Evolutionary conservation across 805 yeast genomes (phyloP).

Genomic region (Zygoascus ofunaensis): DNA sequence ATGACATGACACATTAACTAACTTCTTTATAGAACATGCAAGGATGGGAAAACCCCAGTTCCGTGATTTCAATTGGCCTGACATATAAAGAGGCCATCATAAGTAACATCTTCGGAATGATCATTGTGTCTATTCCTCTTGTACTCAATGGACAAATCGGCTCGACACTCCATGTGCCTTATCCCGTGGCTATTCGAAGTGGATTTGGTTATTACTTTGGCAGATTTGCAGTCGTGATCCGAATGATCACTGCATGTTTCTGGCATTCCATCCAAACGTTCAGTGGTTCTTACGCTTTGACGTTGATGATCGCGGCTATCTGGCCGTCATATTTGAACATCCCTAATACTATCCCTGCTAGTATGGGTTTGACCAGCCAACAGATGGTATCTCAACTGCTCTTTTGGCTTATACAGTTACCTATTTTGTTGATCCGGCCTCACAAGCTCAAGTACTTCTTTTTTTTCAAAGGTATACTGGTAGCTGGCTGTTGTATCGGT

Average conservation of each 20-base stretch:
- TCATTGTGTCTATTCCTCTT: conserved; percentile 10
- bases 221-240: conserved; percentile 14
- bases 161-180: conserved; percentile 20
- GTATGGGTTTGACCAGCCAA: conserved; percentile 49
- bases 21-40: conserved; percentile 16
- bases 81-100: conserved; percentile 13
- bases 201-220: conserved; percentile 17
- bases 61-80: conserved; percentile 14
- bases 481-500: conserved; percentile 74
- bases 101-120: conserved; percentile 11
- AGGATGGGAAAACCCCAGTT: conserved; percentile 14
- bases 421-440: conserved; percentile 72
- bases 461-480: conserved; percentile 66
- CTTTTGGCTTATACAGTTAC: conserved; percentile 73
- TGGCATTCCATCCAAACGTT: conserved; percentile 18
- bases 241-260: conserved; percentile 16
- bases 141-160: conserved; percentile 16
- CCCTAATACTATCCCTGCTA: conserved; percentile 45
- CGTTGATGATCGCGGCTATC: conserved; percentile 13
- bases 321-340: conserved; percentile 20
- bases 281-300: conserved; percentile 13
- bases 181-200: conserved; percentile 20
- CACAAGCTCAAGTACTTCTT: conserved; percentile 75
- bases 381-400: conserved; percentile 67
- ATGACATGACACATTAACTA: no score